Base-by-base conservation (phyloP, 345 rosid genomes). In the Rhodomyrtus tomentosa region DNA sequence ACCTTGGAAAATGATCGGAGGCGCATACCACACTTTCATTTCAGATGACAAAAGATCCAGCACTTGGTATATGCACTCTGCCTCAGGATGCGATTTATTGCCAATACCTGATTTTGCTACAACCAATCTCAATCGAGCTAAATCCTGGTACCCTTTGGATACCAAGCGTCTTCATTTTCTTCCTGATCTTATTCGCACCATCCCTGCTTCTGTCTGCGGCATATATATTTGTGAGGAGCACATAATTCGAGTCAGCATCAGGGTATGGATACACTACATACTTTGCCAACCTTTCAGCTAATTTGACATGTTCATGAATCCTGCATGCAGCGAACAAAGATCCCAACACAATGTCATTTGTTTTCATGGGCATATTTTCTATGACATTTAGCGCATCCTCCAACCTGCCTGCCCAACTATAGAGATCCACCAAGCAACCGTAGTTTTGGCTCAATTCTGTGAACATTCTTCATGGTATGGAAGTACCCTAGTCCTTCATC, bases 361-460 rank as follows among this genome's bases (percentile, higher is more conserved):
- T 98, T 87, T 92, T 93, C 98, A 93, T 87, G 0, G 92, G 91
- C 98, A 96, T 96, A 79, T 83, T 92, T 83, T 91, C 85, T 81
- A 94, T 79, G 48, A 95, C 88, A 9, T 83, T 80, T 86, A 91
- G 52, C 48, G 98, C 96, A 15, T 94, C 94, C 90, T 95, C 95
- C 84, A 96, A 82, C 84, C 89, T 91, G 62, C 99, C 96, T 21
- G 98, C 94, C 16, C 95, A 95, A 86, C 96, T 93, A 84, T 91
- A 94, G 62, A 95, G 92, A 92, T 95, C 96, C 27, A 96, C 98
- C 58, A 95, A 81, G 92, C 99, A 96, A 14, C 98, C 98, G 11
- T 92, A 96, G 82, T 95, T 98, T 86, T 94, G 99, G 96, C 36
- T 87, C 82, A 82, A 95, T 90, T 73, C 84, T 81, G 85, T 89